Evolutionary conservation across 441 rosid genomes (phyloP), one percentile per base, ranked within the genome.

Genomic region (Pelargonium myrrhifolium): DNA sequence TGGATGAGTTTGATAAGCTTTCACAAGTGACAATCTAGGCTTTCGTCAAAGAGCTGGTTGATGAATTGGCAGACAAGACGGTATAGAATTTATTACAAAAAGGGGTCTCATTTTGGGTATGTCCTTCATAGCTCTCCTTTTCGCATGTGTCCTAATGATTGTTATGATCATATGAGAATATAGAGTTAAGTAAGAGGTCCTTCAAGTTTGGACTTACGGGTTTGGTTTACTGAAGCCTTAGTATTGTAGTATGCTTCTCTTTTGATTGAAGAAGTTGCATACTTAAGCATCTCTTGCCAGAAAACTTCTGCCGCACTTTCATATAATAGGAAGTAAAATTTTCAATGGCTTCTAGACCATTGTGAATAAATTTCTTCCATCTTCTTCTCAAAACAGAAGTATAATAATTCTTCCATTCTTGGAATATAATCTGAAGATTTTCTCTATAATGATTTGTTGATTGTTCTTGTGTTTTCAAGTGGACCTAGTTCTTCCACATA

Each of bases 1-100:
- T 31, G 37, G 94, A 87, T 15, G 86, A 78, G 85, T 65, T 82
- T 11, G 85, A 89, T 73, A 94, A 94, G 79, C 83, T 80, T 7
- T 70, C 64, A 53, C 71, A 51, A 60, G 69, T 51, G 24, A 60
- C 31, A n/a, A 47, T 61, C 53, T 6, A 31, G 60, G 51, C 64
- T 20, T 14, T 31, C 59, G 62, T 15, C 1, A 4, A 37, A 37
- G 42, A 37, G 43, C 43, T 39, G 43, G 43, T 39, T 39, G 43
- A 39, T 39, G 22, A 17, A 15, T 6, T 0, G 21, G 10, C 10
- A 4, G 59, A 53, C 17, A 17, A 15, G 59, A 7, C 12, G 0
- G 45, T 40, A 40, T 40, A 10, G 45, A 40, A 1, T 10, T 40
- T 40, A 10, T 40, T 9, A 10, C 45, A 47, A 6, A 53, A 17